Evolutionary conservation across 768 basidiomycete species (phyloP), one percentile per base, ranked within the genome.

Genomic region (Fomitopsis serialis): DNA sequence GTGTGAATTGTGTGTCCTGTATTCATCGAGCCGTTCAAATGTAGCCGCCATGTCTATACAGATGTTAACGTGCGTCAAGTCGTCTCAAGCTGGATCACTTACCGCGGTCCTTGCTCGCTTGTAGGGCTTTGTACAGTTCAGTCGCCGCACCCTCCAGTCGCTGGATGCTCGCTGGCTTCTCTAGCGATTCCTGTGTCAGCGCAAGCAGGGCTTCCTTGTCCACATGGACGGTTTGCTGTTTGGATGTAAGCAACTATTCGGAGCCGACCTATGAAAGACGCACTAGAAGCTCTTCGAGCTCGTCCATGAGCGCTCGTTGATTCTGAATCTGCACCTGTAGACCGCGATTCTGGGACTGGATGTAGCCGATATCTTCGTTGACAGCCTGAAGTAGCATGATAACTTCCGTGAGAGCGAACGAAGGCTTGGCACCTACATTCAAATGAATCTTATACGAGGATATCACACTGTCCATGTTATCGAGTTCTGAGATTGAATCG

Each of bases 251-350:
- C 1, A 49, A 47, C 6, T 44, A 17, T 19, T 11, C 24, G 32
- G 2, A 44, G 27, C 37, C 23, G 13, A 42, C 25, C 13, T 2
- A 10, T 1, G 11, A 25, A 6, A 22, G 12, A 45, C 27, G 24
- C 59, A 90, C 95, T 62, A 98, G 72, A 22, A 99, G 75, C 61
- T 91, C 90, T 67, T 95, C 86, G 11, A 99, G 71, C 66, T 98
- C 97, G 29, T 73, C 76, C 40, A 98, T 70, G 9, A 99, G 75
- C 15, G 85, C 83, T 22, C 86, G 80, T 68, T 98, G 96, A 62
- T 98, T 99, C 64, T 96, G 92, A 9, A 87, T 98, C 63, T 98
- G 96, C 3, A 98, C 94, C 70, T 99, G 97, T 34, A 99, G 74
- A 58, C 97, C 97, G 45, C 95, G 82, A 66, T 96, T 94, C 68